Conservation (phyloP, 139 green algal genomes). For the Limnomonas spitsbergensis region DNA sequence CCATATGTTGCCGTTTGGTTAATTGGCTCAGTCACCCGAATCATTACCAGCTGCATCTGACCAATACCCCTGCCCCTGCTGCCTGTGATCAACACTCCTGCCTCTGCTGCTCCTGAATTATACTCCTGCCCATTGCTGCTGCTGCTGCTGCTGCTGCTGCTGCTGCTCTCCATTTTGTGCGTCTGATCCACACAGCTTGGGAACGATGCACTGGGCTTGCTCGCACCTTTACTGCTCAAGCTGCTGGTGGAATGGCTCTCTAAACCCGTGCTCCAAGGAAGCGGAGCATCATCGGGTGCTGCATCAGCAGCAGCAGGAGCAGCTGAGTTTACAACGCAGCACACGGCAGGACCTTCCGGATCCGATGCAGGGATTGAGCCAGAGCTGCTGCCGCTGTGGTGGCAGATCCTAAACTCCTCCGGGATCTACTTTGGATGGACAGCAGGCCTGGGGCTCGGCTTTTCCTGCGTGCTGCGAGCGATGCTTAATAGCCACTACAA, state of each 20-base stretch:
- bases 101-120: no score
- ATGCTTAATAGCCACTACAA: slow-evolving; percentile 69
- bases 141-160: background rate
- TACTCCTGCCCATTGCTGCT: no score
- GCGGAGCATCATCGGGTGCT: background rate
- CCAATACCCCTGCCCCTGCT: background rate
- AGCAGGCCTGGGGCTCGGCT: slow-evolving; percentile 24
- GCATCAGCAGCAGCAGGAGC: background rate
- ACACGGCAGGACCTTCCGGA: background rate
- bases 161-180: background rate
- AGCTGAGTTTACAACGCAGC: background rate
- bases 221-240: slow-evolving; percentile 72
- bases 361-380: background rate
- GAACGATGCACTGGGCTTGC: slow-evolving; percentile 68
- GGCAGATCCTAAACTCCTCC: background rate
- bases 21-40: no score
- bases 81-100: background rate
- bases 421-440: slow-evolving; percentile 33
- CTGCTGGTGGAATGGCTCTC: slow-evolving; percentile 61
- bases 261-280: no score
- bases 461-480: slow-evolving; percentile 23
- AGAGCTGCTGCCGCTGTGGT: background rate
- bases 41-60: no score
- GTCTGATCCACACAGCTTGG: slow-evolving; percentile 35
- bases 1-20: no score